Evolutionary conservation across 108 stramenopile genomes (phyloP), one percentile per base, ranked within the genome.

Genomic region (Hondaea fermentalgiana): DNA sequence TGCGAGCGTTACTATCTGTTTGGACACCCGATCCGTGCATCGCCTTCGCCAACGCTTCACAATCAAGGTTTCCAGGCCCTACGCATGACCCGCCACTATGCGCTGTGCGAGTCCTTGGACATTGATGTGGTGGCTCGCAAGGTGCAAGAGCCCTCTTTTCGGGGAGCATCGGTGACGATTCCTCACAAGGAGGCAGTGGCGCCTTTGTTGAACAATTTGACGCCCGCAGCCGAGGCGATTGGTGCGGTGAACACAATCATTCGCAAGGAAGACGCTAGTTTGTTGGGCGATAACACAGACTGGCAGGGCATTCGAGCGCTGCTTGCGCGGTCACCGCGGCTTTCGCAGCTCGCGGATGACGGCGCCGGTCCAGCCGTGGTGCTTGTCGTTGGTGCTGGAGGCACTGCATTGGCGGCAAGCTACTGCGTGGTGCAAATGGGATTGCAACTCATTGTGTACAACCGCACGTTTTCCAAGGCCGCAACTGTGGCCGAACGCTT

Each of bases 1-100:
- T 69, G 64, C 4, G 64, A 69, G 42, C 64, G 64, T 44, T 99
- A 97, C 93, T 95, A 90, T 43, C 97, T 99, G 72, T 90, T 99
- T 60, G 97, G 98, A 28, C 94, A 95, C 87, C 98, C 98, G 60
- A 98, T 98, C 91, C 95, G 95, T 4, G 96, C 97, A 69, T 97
- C 96, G n/a, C 97, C 97, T 44, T 97, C 97, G 90, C 98, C 98
- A 17, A 94, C 96, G 87, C 98, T 98, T 96, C 99, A 99, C 88
- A 96, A 96, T 25, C 90, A 96, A 17, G 98, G 97, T 58, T 98
- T 98, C 93, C 93, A 89, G 1, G 94, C 94, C n/a, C 92, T 92
- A 29, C 92, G 93, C 59, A 90, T 98, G 87, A 97, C 98, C 4
- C 96, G 98, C 90, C 83, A 90, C 44, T 99, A 98, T 89, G 93